phyloP scores from a whole-genome alignment of 495 filamentous ascomycete genomes.

The Annulohypoxylon bovei region DNA sequence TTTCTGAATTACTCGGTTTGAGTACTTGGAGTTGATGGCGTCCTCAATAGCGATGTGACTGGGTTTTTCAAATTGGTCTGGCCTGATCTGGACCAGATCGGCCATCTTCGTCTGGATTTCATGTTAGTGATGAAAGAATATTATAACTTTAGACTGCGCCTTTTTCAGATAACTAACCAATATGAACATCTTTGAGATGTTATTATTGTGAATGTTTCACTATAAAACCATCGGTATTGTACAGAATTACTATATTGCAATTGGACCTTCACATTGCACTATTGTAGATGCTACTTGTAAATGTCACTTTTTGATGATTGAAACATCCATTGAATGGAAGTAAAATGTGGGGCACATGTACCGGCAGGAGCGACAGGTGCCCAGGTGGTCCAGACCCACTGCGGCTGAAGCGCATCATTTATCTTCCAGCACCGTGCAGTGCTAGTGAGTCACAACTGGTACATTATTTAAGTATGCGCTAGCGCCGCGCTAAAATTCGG shows the following conservation, averaged over 20 bases:
- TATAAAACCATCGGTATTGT: not conserved
- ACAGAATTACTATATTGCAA: too few species aligned
- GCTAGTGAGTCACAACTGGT: constrained; percentile 9
- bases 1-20: constrained; percentile 74
- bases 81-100: constrained; percentile 90
- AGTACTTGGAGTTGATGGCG: constrained; percentile 94
- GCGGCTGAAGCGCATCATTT: constrained; percentile 16
- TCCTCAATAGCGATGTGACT: constrained; percentile 86
- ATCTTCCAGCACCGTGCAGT: not conserved
- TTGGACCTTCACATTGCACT: too few species aligned
- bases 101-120: constrained; percentile 71
- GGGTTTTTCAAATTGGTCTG: constrained; percentile 83
- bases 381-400: not conserved
- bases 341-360: not conserved
- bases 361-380: not conserved
- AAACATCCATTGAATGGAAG: too few species aligned
- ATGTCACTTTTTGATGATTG: constrained; percentile 4
- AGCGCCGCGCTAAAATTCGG: constrained; percentile 29
- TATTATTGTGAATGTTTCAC: not conserved
- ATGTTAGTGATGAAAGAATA: constrained; percentile 2
- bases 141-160: not conserved
- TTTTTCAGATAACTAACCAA: constrained; percentile 40
- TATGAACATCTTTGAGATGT: constrained; percentile 53
- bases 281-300: not conserved
- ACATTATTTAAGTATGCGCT: constrained; percentile 17